Evolutionary conservation across 2,329 filamentous ascomycete species (phyloP), one percentile per base, ranked within the genome.

Genomic region (Dactylellina leptospora): DNA sequence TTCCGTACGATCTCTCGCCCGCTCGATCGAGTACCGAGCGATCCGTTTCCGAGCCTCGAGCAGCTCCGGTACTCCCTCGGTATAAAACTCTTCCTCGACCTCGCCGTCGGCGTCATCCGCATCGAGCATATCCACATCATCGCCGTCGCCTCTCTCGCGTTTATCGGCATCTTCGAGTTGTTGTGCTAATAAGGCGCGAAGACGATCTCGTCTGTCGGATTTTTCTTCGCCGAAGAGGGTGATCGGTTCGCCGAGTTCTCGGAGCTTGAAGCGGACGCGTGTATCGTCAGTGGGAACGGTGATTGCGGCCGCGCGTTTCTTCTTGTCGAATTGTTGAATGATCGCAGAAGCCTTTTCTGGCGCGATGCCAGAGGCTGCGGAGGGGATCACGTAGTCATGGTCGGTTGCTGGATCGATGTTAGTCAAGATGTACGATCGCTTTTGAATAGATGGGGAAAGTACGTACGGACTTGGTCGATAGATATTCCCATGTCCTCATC

Each of bases 31-130:
- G 80, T 89, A 97, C 47, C 85, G 84, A 4, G 93, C 92, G 73
- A 99, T 92, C 23, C 89, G 85, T 76, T 88, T 87, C 71, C 95
- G 85, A 1, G 92, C 91, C 54, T 90, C 84, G 3, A 96, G 81
- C 22, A 99, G 83, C 40, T 88, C 88, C 2, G 86, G 83, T 1
- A 88, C 86, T 2, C 95, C 95, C 76, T 90, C 86, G 0, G 93
- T 96, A 79, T 97, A 99, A 80, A 97, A 99, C 76, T 99, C 95
- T 78, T 97, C 92, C 75, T 96, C 90, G 76, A 89, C 87, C 58
- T 93, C 91, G 1, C 84, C 88, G 51, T 86, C 87, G 16, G 87
- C 87, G 3, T 86, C 87, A 4, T 79, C 80, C 6, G 79, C 85
- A 77, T 84, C 84, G 40, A 80, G 79, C 82, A 88, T 88, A 45